These are phyloP conservation scores for Royoungia palumana DNA, from an alignment of 768 basidiomycete species.

Conservation along the genomic window DNA sequence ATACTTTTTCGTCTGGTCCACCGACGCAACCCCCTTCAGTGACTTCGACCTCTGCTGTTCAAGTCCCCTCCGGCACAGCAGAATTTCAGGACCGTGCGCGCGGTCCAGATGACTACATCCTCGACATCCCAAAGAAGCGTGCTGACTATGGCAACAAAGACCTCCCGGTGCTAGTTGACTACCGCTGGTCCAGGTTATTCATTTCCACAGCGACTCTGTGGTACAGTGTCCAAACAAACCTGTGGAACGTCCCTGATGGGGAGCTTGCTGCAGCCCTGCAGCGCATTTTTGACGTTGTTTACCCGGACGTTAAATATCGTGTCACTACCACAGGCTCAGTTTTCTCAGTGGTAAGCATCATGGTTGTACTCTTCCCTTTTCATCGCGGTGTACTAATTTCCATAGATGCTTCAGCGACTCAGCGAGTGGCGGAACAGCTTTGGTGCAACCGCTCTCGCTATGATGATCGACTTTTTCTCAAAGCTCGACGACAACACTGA, in stretches of 20 bases:
- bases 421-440: conserved; percentile 7
- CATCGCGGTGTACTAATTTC: neutral
- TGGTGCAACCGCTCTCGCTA: conserved; percentile 4
- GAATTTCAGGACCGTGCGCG: too few species aligned
- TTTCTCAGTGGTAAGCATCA: conserved; percentile 2
- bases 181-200: neutral
- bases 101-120: neutral
- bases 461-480: conserved; percentile 7
- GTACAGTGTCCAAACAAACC: conserved; percentile 4
- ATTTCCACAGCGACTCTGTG: conserved; percentile 1
- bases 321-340: conserved; percentile 3
- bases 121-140: conserved; percentile 1
- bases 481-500: neutral
- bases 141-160: conserved; percentile 1
- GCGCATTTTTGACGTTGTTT: neutral
- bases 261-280: neutral
- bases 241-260: conserved; percentile 4
- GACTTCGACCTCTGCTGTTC: too few species aligned
- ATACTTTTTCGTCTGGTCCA: too few species aligned
- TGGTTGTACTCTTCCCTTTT: neutral
- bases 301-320: conserved; percentile 1
- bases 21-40: too few species aligned
- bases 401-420: conserved; percentile 2
- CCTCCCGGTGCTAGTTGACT: neutral
- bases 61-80: too few species aligned